These are phyloP conservation scores for Nitzschia inconspicua DNA, from an alignment of 108 stramenopile genomes.

Conservation along the genomic window DNA sequence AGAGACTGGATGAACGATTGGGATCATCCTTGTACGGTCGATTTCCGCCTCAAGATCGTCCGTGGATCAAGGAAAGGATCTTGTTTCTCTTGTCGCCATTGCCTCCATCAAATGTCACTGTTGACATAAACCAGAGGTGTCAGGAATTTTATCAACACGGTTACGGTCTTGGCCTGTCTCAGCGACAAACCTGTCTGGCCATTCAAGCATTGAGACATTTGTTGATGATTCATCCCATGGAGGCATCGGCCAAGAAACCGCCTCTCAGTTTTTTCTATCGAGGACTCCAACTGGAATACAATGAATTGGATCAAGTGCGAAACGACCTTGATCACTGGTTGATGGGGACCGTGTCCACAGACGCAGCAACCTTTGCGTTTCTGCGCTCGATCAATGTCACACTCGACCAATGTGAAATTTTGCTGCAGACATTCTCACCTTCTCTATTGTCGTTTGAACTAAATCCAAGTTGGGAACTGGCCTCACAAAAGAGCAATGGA, in stretches of 20 bases:
- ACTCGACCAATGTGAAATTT: conserved; percentile 35
- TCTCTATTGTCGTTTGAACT: conserved; percentile 34
- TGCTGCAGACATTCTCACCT: conserved; percentile 28
- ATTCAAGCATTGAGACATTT: conserved; percentile 44
- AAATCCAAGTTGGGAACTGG: conserved; percentile 45
- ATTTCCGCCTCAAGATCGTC: conserved; percentile 25
- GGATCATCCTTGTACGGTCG: neutral
- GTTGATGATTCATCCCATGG: conserved; percentile 35
- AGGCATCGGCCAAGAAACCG: conserved; percentile 25
- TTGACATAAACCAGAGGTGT: conserved; percentile 3
- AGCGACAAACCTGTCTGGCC: conserved; percentile 28
- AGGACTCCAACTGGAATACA: conserved; percentile 16
- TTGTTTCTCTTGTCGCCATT: conserved; percentile 34
- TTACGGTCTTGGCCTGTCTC: conserved; percentile 46
- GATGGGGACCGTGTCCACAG: conserved; percentile 29
- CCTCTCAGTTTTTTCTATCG: conserved; percentile 30
- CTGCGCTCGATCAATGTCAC: conserved; percentile 33
- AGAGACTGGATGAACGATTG: neutral
- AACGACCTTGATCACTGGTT: conserved; percentile 24
- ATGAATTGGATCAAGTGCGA: conserved; percentile 31
- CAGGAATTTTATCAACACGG: conserved; percentile 18
- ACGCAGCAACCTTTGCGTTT: conserved; percentile 37
- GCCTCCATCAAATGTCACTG: conserved; percentile 21
- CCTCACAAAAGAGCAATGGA: conserved; percentile 10
- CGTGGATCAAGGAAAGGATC: conserved; percentile 33